Evolutionary conservation across 2,329 filamentous ascomycete species (phyloP).

Genomic region (Celoporthe dispersa): DNA sequence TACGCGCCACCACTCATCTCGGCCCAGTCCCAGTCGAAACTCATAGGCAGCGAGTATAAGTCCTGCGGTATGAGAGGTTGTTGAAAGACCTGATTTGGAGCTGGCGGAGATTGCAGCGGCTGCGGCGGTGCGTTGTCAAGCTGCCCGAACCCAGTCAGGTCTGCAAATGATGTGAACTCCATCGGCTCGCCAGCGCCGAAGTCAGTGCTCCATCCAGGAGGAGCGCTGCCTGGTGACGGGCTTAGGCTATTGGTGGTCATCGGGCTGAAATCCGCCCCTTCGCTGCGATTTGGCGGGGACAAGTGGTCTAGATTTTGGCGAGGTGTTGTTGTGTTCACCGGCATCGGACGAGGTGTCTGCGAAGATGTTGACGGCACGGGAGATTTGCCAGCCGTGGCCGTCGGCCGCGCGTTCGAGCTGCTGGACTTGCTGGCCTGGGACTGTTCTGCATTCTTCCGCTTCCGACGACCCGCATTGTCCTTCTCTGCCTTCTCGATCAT

Average conservation of each 20-base stretch:
- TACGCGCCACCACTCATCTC: conserved; percentile 70
- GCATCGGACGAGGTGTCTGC: conserved; percentile 39
- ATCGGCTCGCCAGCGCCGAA: conserved; percentile 42
- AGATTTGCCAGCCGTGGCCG: conserved; percentile 13
- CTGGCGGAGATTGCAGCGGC: conserved; percentile 42
- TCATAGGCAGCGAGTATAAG: conserved; percentile 95
- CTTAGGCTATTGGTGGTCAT: conserved; percentile 46
- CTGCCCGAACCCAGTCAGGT: conserved; percentile 50
- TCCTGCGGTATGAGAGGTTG: conserved; percentile 92
- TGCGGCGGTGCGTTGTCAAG: conserved; percentile 35
- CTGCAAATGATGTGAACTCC: conserved; percentile 45
- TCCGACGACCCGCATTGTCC: conserved; percentile 77
- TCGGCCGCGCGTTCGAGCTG: conserved; percentile 16
- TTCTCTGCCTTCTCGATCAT: conserved; percentile 91
- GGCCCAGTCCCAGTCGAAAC: conserved; percentile 84
- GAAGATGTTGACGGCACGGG: conserved; percentile 32
- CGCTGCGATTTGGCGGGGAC: conserved; percentile 36
- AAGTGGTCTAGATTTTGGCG: conserved; percentile 37
- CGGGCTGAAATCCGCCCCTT: conserved; percentile 41
- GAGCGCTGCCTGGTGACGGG: conserved; percentile 50
- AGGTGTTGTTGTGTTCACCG: conserved; percentile 38
- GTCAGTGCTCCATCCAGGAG: conserved; percentile 53
- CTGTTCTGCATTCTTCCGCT: conserved; percentile 68
- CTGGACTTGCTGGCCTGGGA: conserved; percentile 21
- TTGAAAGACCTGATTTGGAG: conserved; percentile 59